A percentile compares a stretch with the other conserved stretches of the same genome.
These are phyloP conservation scores for Ophiostoma pallidulum DNA, from an alignment of 2,329 filamentous ascomycete species.

Conservation along the genomic window DNA sequence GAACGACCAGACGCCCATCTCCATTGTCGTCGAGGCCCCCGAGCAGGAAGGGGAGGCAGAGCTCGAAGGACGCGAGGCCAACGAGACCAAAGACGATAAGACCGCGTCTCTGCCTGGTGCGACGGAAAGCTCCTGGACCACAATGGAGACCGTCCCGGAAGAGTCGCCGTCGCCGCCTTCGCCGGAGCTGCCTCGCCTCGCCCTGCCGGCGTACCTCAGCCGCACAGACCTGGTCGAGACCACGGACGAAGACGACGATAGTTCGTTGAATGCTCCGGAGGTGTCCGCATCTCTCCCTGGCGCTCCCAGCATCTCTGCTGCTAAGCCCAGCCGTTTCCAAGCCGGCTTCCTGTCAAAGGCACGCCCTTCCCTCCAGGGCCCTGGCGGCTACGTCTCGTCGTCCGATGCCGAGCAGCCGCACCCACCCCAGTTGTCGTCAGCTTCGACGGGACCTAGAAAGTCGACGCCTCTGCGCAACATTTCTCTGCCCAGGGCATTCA, in stretches of 20 bases:
- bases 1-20: constrained; percentile 30
- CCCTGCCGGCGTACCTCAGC: constrained; percentile 9
- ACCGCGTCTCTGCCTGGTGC: not conserved
- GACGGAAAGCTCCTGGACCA: not conserved
- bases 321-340: constrained; percentile 70
- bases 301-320: not conserved
- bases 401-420: constrained; percentile 37
- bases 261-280: constrained; percentile 29
- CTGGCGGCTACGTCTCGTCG: constrained; percentile 36
- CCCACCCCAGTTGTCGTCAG: not conserved
- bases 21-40: not conserved
- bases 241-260: constrained; percentile 9
- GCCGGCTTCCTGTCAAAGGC: constrained; percentile 69
- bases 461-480: constrained; percentile 40
- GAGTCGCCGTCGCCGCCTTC: constrained; percentile 24
- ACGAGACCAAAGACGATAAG: not conserved
- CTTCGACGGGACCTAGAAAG: constrained; percentile 8
- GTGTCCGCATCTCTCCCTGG: constrained; percentile 25
- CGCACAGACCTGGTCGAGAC: constrained; percentile 10
- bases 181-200: constrained; percentile 32
- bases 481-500: constrained; percentile 38
- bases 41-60: not conserved
- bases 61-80: no score
- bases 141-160: constrained; percentile 9
- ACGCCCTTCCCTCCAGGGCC: constrained; percentile 14